Base-by-base conservation (phyloP, 441 rosid genomes). In the Populus hybrid region DNA sequence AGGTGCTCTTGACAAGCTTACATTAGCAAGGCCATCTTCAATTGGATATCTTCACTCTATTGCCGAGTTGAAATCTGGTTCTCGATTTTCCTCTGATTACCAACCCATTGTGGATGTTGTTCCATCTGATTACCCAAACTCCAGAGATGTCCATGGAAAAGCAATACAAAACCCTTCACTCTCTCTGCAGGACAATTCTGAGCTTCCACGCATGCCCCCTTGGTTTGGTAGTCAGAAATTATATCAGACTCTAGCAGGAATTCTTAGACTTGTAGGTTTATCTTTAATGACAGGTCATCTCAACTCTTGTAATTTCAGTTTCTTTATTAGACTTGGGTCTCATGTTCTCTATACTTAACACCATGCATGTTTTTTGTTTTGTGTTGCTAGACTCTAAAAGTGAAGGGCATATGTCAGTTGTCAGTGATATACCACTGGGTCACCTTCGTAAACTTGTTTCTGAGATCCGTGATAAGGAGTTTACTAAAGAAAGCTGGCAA, bases 241-340 rank as follows among this genome's bases (percentile, higher is more conserved):
- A 75, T 93, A 94, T 76, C 81, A 85, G 85, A 88, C 93, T 85
- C 89, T 96, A 75, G 89, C 95, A 71, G 93, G 92, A 77, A 86
- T 89, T 82, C 96, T 96, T 83, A 88, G 99, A 88, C 95, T 93
- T 76, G 90, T 91, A 79, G 98, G 98, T 83, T 88, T 91, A 88
- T 94, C 98, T 78, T 88, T 92, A 79, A 80, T 86, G 87, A 80
- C 99, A 90, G 99, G 99, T 96, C 59, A 85, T 87, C 73, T 81
- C 87, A 76, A 65, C 76, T 76, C 90, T 81, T 76, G 69, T 78
- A 40, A 79, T 36, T 77, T 80, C 69, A 59, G 68, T 79, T 80
- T 66, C 67, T 73, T 73, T 66, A 64, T 78, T 73, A 30, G 71
- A 28, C 69, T 80, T 74, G 30, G 63, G 57, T 77, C 20, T 73